These are phyloP conservation scores for Rubia yunnanensis DNA, from an alignment of 257 asterid genomes.

Conservation along the genomic window DNA sequence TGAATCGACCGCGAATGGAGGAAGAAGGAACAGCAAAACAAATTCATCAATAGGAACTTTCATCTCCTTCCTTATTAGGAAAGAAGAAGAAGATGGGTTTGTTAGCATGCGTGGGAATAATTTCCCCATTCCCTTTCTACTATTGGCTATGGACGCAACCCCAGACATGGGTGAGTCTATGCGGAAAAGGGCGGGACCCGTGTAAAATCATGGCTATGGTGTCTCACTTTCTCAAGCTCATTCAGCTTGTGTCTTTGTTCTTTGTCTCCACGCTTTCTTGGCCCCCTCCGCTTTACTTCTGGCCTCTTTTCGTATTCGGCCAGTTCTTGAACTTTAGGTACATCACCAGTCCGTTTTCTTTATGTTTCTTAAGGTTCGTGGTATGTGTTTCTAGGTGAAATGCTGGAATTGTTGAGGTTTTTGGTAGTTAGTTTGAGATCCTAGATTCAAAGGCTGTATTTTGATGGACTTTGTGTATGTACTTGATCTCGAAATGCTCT, in stretches of 20 bases:
- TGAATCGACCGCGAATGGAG: background rate
- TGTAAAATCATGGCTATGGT: constrained; percentile 63
- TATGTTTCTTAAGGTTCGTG: background rate
- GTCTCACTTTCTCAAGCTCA: constrained; percentile 58
- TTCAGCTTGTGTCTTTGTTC: constrained; percentile 55
- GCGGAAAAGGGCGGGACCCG: constrained; percentile 71
- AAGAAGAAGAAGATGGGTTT: constrained; percentile 45
- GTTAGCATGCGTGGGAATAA: constrained; percentile 53
- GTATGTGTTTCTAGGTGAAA: background rate
- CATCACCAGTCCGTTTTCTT: background rate
- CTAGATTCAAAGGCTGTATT: background rate
- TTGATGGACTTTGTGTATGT: constrained; percentile 3
- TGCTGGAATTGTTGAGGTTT: background rate
- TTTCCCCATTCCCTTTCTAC: constrained; percentile 87
- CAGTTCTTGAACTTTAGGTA: constrained; percentile 94
- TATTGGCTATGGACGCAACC: constrained; percentile 82
- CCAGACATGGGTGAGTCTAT: constrained; percentile 68
- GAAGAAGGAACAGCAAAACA: background rate
- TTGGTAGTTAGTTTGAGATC: background rate
- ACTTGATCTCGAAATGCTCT: background rate
- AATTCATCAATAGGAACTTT: background rate
- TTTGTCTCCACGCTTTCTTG: constrained; percentile 71
- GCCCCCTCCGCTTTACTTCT: constrained; percentile 90
- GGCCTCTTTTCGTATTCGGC: constrained; percentile 71
- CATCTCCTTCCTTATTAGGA: background rate